These are phyloP conservation scores for Lithospermum erythrorhizon DNA, from an alignment of 257 asterid genomes.

Conservation along the genomic window DNA sequence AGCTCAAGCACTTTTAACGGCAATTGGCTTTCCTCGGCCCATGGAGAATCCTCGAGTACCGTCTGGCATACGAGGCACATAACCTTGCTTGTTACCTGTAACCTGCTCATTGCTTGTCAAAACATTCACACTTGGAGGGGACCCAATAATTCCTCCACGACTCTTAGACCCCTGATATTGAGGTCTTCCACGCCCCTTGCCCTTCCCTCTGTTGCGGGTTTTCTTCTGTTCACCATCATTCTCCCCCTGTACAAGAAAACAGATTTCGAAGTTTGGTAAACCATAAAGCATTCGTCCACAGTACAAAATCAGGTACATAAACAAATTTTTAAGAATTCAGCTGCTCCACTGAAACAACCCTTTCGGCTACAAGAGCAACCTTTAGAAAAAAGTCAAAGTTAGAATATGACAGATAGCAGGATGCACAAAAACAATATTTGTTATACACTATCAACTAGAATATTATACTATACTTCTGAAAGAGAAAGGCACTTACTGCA, in stretches of 20 bases:
- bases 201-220: slow-evolving; percentile 29
- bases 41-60: slow-evolving; percentile 85
- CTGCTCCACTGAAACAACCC: neutral
- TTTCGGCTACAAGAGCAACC: neutral
- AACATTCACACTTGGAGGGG: slow-evolving; percentile 16
- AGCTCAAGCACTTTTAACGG: slow-evolving; percentile 27
- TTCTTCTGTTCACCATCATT: slow-evolving; percentile 32
- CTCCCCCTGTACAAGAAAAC: slow-evolving; percentile 22
- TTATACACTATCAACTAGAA: neutral
- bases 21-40: slow-evolving; percentile 84
- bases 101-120: slow-evolving; percentile 30
- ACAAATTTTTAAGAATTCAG: neutral
- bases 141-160: slow-evolving; percentile 25
- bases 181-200: slow-evolving; percentile 48
- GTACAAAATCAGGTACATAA: too few species aligned
- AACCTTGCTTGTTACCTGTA: slow-evolving; percentile 26
- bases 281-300: neutral
- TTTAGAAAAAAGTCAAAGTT: neutral
- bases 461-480: neutral
- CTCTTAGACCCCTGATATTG: slow-evolving; percentile 25
- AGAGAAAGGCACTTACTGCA: slow-evolving; percentile 29
- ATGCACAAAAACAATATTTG: neutral
- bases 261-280: neutral
- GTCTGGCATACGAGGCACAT: slow-evolving; percentile 93
- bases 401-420: neutral